Evolutionary conservation across 1,139 yeast genomes (phyloP).

Genomic region (Hemisphaericaspora lyxosophila): DNA sequence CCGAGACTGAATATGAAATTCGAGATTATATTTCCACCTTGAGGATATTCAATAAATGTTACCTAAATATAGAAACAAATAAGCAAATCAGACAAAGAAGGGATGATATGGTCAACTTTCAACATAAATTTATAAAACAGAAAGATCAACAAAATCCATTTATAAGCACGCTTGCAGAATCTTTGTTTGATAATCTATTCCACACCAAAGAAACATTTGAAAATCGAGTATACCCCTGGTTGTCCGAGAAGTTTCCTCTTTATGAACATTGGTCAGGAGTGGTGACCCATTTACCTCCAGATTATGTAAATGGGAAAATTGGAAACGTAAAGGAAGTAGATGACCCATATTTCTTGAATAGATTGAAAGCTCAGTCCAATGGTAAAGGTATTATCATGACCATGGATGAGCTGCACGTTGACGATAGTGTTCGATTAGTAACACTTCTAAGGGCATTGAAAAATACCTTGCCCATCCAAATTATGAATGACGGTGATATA

Average conservation of each 20-base stretch:
- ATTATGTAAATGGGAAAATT: slow-evolving; percentile 16
- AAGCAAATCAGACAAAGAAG: slow-evolving; percentile 10
- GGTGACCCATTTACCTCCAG: slow-evolving; percentile 35
- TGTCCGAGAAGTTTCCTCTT: slow-evolving; percentile 40
- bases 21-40: slow-evolving; percentile 42
- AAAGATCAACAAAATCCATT: slow-evolving; percentile 4
- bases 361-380: slow-evolving; percentile 20
- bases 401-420: slow-evolving; percentile 29
- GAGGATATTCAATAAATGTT: slow-evolving; percentile 47
- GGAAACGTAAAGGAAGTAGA: too few species aligned
- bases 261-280: slow-evolving; percentile 51
- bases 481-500: slow-evolving; percentile 27
- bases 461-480: slow-evolving; percentile 37
- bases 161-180: slow-evolving; percentile 8
- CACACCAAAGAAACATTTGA: slow-evolving; percentile 27
- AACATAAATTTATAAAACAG: neutral
- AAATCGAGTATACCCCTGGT: slow-evolving; percentile 46
- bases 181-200: slow-evolving; percentile 3
- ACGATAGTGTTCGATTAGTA: slow-evolving; percentile 27
- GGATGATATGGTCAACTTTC: slow-evolving; percentile 7
- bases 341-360: slow-evolving; percentile 22
- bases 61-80: slow-evolving; percentile 27
- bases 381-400: slow-evolving; percentile 43
- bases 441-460: slow-evolving; percentile 28
- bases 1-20: slow-evolving; percentile 25